Percentiles rank a stretch among this genome's conserved stretches.
Evolutionary conservation across 106 monocot genomes (phyloP).

Genomic region (Iris macrosiphon): DNA sequence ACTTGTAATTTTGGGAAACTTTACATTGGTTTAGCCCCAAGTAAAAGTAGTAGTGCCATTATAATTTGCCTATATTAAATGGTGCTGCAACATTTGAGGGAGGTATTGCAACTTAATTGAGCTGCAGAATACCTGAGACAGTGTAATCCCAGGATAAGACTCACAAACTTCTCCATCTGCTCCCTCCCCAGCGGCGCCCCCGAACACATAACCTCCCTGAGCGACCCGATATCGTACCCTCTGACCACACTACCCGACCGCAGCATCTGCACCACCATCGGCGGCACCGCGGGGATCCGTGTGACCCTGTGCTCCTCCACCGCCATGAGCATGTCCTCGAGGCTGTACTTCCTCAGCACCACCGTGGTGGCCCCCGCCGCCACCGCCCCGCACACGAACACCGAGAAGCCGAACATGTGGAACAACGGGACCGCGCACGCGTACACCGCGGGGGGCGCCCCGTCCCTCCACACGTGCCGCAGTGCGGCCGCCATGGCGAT

Average conservation of each 20-base stretch:
- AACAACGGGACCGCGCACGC: conserved; percentile 59
- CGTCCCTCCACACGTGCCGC: conserved; percentile 23
- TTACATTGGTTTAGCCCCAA: too few relatives aligned
- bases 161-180: conserved; percentile 31
- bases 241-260: background rate
- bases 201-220: conserved; percentile 60
- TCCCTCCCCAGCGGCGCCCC: conserved; percentile 55
- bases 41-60: too few relatives aligned
- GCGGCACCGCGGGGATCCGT: conserved; percentile 63
- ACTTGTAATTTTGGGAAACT: too few relatives aligned
- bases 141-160: conserved; percentile 24
- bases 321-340: conserved; percentile 35
- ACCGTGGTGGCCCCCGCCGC: conserved; percentile 51
- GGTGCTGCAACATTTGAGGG: too few relatives aligned
- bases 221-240: conserved; percentile 15
- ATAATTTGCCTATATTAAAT: too few relatives aligned
- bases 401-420: conserved; percentile 84
- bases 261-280: conserved; percentile 56
- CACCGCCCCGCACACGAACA: conserved; percentile 52
- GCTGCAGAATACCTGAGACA: conserved; percentile 60
- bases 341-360: conserved; percentile 30
- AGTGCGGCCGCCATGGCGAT: conserved; percentile 36
- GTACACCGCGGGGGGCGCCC: conserved; percentile 12
- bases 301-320: conserved; percentile 50
- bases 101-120: too few relatives aligned